Conservation (phyloP, 2,329 filamentous ascomycete genomes). For the Xylariaceae sp. region DNA sequence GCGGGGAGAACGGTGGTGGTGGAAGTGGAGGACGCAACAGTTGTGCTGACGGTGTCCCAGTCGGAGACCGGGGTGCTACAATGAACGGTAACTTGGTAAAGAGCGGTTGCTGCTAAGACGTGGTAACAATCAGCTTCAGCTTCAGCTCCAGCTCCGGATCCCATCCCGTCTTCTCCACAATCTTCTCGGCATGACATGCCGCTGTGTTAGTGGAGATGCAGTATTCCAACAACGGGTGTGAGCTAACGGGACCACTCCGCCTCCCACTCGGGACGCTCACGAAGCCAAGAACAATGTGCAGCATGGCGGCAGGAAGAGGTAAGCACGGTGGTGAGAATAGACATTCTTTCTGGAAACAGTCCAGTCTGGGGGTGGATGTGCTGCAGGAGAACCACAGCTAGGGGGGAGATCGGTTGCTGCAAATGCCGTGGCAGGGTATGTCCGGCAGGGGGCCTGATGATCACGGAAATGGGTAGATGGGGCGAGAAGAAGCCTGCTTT, state of each 20-base stretch:
- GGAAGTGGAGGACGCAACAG: constrained; percentile 17
- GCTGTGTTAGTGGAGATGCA: neutral
- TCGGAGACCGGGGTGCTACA: constrained; percentile 16
- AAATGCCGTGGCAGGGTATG: constrained; percentile 21
- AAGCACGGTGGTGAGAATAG: constrained; percentile 16
- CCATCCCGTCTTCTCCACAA: neutral
- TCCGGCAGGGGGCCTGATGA: constrained; percentile 8
- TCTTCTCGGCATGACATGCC: constrained; percentile 1
- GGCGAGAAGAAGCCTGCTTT: constrained; percentile 1
- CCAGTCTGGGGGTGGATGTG: too few species aligned
- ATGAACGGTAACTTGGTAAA: constrained; percentile 20
- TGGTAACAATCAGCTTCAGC: constrained; percentile 12
- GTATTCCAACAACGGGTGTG: neutral
- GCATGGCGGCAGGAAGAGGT: constrained; percentile 18
- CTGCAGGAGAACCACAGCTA: constrained; percentile 16
- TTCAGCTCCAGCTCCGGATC: constrained; percentile 6
- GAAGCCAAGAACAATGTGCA: constrained; percentile 8
- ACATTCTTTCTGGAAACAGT: neutral
- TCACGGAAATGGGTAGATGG: neutral
- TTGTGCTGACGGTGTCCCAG: constrained; percentile 13
- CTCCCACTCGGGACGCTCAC: constrained; percentile 11
- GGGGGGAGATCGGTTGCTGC: constrained; percentile 19
- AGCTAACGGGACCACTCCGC: neutral
- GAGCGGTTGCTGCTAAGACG: constrained; percentile 16
- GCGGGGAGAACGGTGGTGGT: constrained; percentile 21